Evolutionary conservation across 2,329 filamentous ascomycete species (phyloP).

Genomic region (Verticillium nonalfalfae): DNA sequence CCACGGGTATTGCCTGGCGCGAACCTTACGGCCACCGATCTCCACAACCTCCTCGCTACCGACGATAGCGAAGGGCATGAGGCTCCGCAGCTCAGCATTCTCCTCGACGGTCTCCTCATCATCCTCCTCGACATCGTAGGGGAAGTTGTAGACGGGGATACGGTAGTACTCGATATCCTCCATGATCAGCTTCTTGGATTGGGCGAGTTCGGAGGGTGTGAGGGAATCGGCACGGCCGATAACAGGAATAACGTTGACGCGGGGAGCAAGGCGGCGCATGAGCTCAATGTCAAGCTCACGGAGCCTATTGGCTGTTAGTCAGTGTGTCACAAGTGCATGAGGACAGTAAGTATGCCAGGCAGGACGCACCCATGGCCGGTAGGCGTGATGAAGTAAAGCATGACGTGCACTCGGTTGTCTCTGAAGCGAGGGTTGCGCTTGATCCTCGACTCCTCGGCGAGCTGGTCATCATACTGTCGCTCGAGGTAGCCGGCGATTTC

Average conservation of each 20-base stretch:
- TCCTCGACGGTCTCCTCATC: constrained; percentile 99
- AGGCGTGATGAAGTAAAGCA: constrained; percentile 99
- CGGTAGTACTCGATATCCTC: constrained; percentile 99
- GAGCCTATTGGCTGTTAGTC: constrained; percentile 51
- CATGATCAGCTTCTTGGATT: constrained; percentile 99
- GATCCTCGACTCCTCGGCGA: constrained; percentile 98
- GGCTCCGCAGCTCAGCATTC: constrained; percentile 91
- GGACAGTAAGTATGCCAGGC: not conserved
- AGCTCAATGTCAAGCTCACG: constrained; percentile 98
- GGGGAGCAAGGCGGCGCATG: constrained; percentile 97
- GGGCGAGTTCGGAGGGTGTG: constrained; percentile 90
- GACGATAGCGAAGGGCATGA: constrained; percentile 99
- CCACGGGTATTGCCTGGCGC: constrained; percentile 97
- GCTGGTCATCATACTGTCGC: constrained; percentile 98
- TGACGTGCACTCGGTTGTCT: constrained; percentile 95
- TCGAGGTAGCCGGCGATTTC: constrained; percentile 98
- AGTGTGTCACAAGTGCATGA: not conserved
- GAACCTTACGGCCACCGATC: constrained; percentile 84
- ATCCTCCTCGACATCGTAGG: constrained; percentile 98
- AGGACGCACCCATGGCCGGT: constrained; percentile 78
- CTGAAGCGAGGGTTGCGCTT: constrained; percentile 99
- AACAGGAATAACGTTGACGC: constrained; percentile 97
- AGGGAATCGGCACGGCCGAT: constrained; percentile 98
- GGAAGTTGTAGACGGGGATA: constrained; percentile 99
- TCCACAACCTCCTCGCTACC: constrained; percentile 94